Evolutionary conservation across 345 rosid genomes (phyloP), one percentile per base, ranked within the genome.

Genomic region (Combretum micranthum): DNA sequence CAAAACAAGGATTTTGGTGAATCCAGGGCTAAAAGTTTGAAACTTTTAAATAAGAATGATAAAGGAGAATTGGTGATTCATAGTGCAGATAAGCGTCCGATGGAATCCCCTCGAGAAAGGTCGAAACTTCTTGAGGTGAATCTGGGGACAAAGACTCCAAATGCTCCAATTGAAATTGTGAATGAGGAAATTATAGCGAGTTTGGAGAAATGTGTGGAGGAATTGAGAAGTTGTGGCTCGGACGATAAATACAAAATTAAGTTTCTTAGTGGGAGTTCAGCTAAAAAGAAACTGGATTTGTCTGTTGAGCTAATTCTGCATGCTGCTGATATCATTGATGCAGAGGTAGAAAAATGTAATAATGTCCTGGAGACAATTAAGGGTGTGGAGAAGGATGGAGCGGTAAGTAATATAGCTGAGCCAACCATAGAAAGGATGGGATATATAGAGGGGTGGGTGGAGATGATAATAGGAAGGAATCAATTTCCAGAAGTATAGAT

Each of bases 181-280:
- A 50, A 14, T 15, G 69, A 42, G 46, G 59, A 46, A 32, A 59
- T 13, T 16, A 19, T 50, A 5, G 50, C 60, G 26, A 64, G 45
- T 32, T 8, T 72, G 43, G 62, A 25, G 49, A 68, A 80, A 43
- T 37, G 75, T n/a, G 6, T 21, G 44, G 63, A 65, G 45, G 72
- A 56, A 50, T 60, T 62, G 64, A 69, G 56, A 55, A 59, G 32
- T 20, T 17, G 15, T 11, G 23, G 68, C 10, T 42, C 55, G 11
- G 52, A 47, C 17, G 42, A 64, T 16, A 62, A 15, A 48, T 59
- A 10, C 42, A 65, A 57, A 26, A 25, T 6, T 15, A 53, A 44
- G 58, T 55, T 17, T 55, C 47, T 42, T 19, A 47, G 37, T 25
- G 71, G 54, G 53, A 66, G 59, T 59, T 19, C 12, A 12, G 42